Base-by-base conservation (phyloP, 768 basidiomycete genomes). In the Auriculariales sp. region DNA sequence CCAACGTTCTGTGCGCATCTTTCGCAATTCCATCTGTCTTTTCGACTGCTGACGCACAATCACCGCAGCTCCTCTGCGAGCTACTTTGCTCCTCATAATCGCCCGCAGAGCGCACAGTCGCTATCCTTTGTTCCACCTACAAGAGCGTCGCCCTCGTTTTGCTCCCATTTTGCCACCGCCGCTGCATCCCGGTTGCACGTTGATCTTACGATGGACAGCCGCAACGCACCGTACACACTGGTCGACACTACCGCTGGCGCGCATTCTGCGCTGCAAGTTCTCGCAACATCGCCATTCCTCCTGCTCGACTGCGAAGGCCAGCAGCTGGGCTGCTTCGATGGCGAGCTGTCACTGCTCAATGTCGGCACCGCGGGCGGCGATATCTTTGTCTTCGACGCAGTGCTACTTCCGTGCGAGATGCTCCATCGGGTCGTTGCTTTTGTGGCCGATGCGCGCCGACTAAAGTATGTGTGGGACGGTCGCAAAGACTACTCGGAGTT, bases 391-490 rank as follows among this genome's bases (percentile, higher is more conserved):
- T 61, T 71, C 35, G 69, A 71, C 52, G 58, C 62, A 49, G 58
- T 70, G 56, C 48, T 46, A 19, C 27, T 39, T 6, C 1, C 42
- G 54, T 1, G 12, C 39, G 19, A 19, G 1, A 53, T 53, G 39
- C 55, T 68, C n/a, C 52, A 57, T 2, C 52, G 51, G 14, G 52
- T 71, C 12, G 47, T 62, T 5, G 44, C 51, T n/a, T 52, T 67
- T 14, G 61, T 71, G 47, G 54, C 53, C 19, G 57, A 62, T 31
- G 55, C 58, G 10, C 27, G 45, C 1, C 53, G 67, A 25, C 57
- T 61, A 28, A 71, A 70, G 55, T 53, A 71, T 51, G 64, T 68
- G 52, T 71, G 66, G 65, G 70, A 71, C 54, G 69, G 68, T 11
- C 61, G 69, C 2, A 64, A 64, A 55, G 70, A 71, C 55, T 68